Evolutionary conservation across 1,139 yeast genomes (phyloP), one percentile per base, ranked within the genome.

Genomic region (Blastobotrys apis): DNA sequence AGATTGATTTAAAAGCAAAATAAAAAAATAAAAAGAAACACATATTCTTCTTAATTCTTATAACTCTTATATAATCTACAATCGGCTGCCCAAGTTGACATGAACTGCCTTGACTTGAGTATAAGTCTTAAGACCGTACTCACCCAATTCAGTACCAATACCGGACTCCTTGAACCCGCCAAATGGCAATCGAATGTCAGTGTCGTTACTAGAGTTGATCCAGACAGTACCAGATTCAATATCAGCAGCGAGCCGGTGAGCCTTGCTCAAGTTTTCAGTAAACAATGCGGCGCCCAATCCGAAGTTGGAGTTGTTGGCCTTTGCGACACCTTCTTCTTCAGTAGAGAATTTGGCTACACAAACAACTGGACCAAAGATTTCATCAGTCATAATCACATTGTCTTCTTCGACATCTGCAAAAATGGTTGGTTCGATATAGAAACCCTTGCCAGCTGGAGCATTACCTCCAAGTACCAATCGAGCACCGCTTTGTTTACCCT

Each of bases 311-410:
- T 80, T 80, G 63, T 86, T 86, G 47, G 95, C 94, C 56, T 75
- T 67, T 47, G 67, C 66, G 42, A 87, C 65, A 33, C 80, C 94
- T 41, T 86, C 92, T 50, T 81, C 87, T 52, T 77, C 80, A 37
- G 83, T 75, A 43, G 71, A 68, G 67, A 86, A 86, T 65, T 80
- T 81, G 52, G 82, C 72, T 42, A 84, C 69, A 17, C 85, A 77
- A 38, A 84, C 87, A 39, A 85, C 94, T 13, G 95, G 95, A 32
- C 95, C 95, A 59, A 86, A 86, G 55, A 85, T 84, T 65, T 81
- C 88, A 55, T 81, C 86, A 62, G 68, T 74, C 53, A 78, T 80
- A 59, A 82, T 80, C 56, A 67, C 68, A 81, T 78, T 78, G 54
- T 75, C 72, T 60, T 77, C 82, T 30, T 63, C 69, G 50, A 80